Evolutionary conservation across 1,284 basidiomycete species (phyloP).

Genomic region (Amylostereum chailletii): DNA sequence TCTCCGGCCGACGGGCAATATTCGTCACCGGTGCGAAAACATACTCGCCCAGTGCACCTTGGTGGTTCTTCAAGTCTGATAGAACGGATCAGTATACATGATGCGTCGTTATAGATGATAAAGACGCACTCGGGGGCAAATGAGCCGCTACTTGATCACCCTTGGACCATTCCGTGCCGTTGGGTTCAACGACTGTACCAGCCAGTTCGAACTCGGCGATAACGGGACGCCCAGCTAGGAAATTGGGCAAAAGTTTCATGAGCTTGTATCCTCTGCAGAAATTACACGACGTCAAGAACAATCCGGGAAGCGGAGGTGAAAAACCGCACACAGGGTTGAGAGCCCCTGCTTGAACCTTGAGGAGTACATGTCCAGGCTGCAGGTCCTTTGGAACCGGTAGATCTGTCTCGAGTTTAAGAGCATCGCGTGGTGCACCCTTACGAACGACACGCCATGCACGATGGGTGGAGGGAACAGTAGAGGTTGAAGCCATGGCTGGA

Average conservation of each 20-base stretch:
- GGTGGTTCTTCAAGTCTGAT: slow-evolving; percentile 20
- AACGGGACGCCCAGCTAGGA: slow-evolving; percentile 39
- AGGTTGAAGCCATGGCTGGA: neutral
- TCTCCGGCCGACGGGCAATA: slow-evolving; percentile 36
- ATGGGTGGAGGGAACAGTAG: slow-evolving; percentile 17
- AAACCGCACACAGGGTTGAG: slow-evolving; percentile 56
- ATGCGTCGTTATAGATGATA: neutral
- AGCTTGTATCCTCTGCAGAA: slow-evolving; percentile 43
- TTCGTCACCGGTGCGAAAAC: slow-evolving; percentile 30
- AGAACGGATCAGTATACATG: neutral
- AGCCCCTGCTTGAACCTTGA: slow-evolving; percentile 55
- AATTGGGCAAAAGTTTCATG: slow-evolving; percentile 41
- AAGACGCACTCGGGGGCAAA: slow-evolving; percentile 28
- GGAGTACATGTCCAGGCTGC: slow-evolving; percentile 39
- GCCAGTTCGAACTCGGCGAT: slow-evolving; percentile 54
- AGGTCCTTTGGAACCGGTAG: slow-evolving; percentile 37
- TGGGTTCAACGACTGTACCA: slow-evolving; percentile 47
- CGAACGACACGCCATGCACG: slow-evolving; percentile 25
- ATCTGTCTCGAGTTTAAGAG: slow-evolving; percentile 35
- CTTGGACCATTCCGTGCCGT: slow-evolving; percentile 37
- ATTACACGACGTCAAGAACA: neutral
- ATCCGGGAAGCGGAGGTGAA: neutral
- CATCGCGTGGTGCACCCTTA: slow-evolving; percentile 31
- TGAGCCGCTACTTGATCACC: slow-evolving; percentile 58
- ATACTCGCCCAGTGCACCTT: slow-evolving; percentile 51